Conservation (phyloP, 305 asterid species). For the Ilex paraguariensis region DNA sequence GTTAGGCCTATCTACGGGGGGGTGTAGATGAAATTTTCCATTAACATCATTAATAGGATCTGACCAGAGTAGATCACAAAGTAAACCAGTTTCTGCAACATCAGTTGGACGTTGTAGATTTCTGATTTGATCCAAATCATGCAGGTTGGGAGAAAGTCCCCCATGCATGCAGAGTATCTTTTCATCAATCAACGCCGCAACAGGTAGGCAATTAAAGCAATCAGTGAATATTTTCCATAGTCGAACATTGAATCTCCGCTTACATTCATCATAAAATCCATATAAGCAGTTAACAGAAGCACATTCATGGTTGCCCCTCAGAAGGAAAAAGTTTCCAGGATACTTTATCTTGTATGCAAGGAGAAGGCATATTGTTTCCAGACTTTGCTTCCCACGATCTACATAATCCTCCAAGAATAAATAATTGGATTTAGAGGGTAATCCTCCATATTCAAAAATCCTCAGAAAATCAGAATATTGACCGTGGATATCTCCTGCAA, state of each 20-base stretch:
- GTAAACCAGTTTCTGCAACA: slow-evolving; percentile 74
- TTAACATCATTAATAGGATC: slow-evolving; percentile 83
- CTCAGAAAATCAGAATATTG: not conserved
- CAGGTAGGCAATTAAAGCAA: slow-evolving; percentile 78
- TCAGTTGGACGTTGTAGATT: slow-evolving; percentile 70
- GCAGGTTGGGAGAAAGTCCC: slow-evolving; percentile 78
- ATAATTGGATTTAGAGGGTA: not conserved
- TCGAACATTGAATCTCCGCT: slow-evolving; percentile 66
- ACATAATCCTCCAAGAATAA: not conserved
- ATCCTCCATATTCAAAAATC: not conserved
- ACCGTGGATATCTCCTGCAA: not conserved
- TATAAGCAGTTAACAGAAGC: slow-evolving; percentile 82
- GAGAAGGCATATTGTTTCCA: not conserved
- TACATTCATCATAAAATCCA: slow-evolving; percentile 86
- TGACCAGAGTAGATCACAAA: slow-evolving; percentile 84
- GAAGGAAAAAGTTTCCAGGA: slow-evolving; percentile 78
- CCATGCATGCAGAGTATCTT: slow-evolving; percentile 92
- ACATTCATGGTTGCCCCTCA: slow-evolving; percentile 89
- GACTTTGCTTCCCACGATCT: not conserved
- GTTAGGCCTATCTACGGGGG: no score
- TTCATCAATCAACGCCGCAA: slow-evolving; percentile 76
- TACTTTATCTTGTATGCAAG: slow-evolving; percentile 74
- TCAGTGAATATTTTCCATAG: slow-evolving; percentile 80
- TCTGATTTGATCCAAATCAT: slow-evolving; percentile 64
- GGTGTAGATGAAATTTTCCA: no score